Base-by-base conservation (phyloP, 192 early-diverging fungal genomes). In the Coemansia furcata region DNA sequence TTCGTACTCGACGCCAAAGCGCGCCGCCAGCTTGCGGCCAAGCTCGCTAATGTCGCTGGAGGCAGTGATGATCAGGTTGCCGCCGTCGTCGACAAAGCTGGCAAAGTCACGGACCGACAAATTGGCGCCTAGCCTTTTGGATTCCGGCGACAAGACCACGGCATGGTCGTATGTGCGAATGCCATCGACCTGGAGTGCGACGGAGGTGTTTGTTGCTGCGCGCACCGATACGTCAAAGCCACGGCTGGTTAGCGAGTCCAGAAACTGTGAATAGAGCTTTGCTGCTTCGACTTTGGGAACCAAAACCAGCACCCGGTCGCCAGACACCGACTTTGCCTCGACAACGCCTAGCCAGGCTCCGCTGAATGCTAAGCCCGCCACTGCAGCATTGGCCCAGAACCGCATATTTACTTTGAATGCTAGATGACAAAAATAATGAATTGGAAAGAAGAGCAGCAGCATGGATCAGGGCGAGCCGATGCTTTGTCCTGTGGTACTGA, bases 1-100 rank as follows among this genome's bases (percentile, higher is more conserved):
- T 66, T 97, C 97, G 54, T 91, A 90, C 39, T 92, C 92, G 19
- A 94, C 88, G 55, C 92, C 92, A 69, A 98, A 94, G 71, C 98
- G 96, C 67, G 86, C 84, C n/a, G 88, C 90, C 42, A 99, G 84
- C 65, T 94, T 93, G 12, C 94, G 88, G 5, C 93, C 63, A 7
- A 85, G 76, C 37, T 91, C 91, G 6, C 86, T 85, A 19, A 91
- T 63, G 46, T 89, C 84, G 35, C 85, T 71, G 8, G 88, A 86
- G 1, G 86, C 89, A 4, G 89, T 92, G 12, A 95, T 58, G 5
- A 99, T 42, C 35, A 98, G 73, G 74, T 98, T 99, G 21, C 96
- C 98, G 37, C 95, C 96, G 29, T 88, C 84, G 55, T 95, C 89
- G 43, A 98, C 86, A 74, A 95, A 99, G 52, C 93, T 86, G 40